phyloP scores from a whole-genome alignment of 257 asterid genomes.

The Solanum chmielewskii region DNA sequence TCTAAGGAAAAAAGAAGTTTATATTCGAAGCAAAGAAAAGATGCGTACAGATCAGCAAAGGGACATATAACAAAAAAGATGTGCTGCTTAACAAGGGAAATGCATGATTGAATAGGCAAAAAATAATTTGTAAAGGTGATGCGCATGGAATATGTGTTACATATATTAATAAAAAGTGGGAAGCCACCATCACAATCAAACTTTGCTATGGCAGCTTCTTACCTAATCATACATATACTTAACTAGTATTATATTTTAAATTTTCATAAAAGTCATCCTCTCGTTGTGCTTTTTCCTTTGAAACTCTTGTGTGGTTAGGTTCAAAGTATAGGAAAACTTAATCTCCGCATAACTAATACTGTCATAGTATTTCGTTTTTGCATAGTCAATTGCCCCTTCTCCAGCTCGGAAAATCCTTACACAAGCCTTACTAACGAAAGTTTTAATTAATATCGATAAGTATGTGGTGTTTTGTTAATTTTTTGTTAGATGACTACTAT shows the following conservation, averaged over 20 bases:
- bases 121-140: conserved; percentile 18
- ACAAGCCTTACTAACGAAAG: background rate
- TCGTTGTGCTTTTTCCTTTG: background rate
- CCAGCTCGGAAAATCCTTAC: no score
- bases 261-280: background rate
- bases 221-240: background rate
- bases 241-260: background rate
- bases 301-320: background rate
- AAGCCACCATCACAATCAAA: conserved; percentile 6
- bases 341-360: background rate
- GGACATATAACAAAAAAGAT: conserved; percentile 15
- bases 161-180: conserved; percentile 6
- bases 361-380: background rate
- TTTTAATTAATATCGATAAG: background rate
- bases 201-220: background rate
- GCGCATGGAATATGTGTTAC: conserved; percentile 1
- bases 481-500: background rate
- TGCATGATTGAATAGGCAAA: conserved; percentile 8
- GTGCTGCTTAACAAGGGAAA: conserved; percentile 20
- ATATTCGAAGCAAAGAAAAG: conserved; percentile 14
- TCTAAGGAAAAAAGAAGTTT: background rate
- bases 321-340: background rate
- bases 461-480: background rate
- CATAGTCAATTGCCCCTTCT: background rate
- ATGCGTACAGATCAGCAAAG: conserved; percentile 1